Conservation (phyloP, 768 basidiomycete species). For the Tephrocybe sp. region DNA sequence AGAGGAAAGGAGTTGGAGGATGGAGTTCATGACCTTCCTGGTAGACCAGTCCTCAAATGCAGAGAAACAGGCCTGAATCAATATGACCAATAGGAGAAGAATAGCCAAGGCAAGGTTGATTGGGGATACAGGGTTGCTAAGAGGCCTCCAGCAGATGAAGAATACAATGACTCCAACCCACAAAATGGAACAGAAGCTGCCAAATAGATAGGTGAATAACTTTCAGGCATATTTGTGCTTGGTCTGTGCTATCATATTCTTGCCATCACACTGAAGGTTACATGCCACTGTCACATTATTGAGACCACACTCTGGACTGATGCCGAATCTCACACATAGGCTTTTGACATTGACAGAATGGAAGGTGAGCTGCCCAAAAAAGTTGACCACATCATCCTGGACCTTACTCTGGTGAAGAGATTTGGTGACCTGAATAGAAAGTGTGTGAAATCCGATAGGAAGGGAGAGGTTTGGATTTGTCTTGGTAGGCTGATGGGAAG, state of each 20-base stretch:
- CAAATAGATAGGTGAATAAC: constrained; percentile 10
- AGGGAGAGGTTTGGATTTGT: not conserved
- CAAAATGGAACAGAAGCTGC: constrained; percentile 14
- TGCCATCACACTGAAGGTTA: constrained; percentile 11
- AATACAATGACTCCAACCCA: constrained; percentile 15
- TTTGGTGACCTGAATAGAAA: constrained; percentile 12
- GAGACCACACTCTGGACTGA: constrained; percentile 8
- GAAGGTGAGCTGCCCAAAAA: constrained; percentile 9
- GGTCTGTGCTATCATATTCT: constrained; percentile 6
- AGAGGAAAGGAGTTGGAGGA: constrained; percentile 14
- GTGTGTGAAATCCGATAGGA: constrained; percentile 14
- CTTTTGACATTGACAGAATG: constrained; percentile 4
- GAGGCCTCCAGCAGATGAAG: constrained; percentile 15
- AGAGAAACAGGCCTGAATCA: constrained; percentile 11
- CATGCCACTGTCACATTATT: constrained; percentile 1
- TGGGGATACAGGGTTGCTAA: constrained; percentile 13
- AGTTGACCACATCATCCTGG: constrained; percentile 1
- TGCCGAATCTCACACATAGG: constrained; percentile 10
- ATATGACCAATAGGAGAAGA: constrained; percentile 10
- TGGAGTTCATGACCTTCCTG: constrained; percentile 17
- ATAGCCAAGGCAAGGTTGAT: constrained; percentile 16
- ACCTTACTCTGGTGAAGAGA: not conserved
- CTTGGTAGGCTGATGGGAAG: not conserved
- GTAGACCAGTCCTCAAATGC: constrained; percentile 16
- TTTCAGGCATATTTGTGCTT: constrained; percentile 9